Evolutionary conservation across 1,284 basidiomycete genomes (phyloP), one percentile per base, ranked within the genome.

Genomic region (Pseudozyma thailandica): DNA sequence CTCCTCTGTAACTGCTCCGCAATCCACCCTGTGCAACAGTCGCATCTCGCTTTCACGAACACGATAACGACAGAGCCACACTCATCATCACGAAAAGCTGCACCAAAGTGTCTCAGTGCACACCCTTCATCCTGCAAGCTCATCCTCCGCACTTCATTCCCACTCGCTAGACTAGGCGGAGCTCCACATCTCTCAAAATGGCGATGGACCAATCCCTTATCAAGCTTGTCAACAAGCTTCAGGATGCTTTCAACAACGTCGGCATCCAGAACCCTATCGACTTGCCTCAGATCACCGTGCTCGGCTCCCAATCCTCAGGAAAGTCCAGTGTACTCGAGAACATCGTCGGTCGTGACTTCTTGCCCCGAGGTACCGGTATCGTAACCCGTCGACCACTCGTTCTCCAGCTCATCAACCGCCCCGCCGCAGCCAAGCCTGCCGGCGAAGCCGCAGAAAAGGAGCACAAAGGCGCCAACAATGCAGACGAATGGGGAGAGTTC

Each of bases 331-430:
- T 87, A 15, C 83, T 87, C 50, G 86, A 87, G 72, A 87, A 86
- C 47, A 95, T 98, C 76, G 94, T 98, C 42, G 79, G 79, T 25
- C 73, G 75, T 70, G 95, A 98, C 85, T 98, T 98, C 83, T 89
- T 98, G 43, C 95, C 95, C 16, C 90, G 95, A 46, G 92, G 92
- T 23, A 88, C 89, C 80, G 94, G 94, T 56, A 98, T 98, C 74
- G 94, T 98, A 39, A 98, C 95, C 20, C 89, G 95, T 57, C 88
- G 95, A 71, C 95, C 95, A 3, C 90, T 98, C 58, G 90, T 98
- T 30, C 89, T 98, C 12, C 95, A 98, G 84, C 90, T 98, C 79
- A 92, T 98, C 70, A 93, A 98, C 85, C 92, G 79, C 9, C 76
- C 78, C 46, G 56, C 73, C 49, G 6, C 75, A 7, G 42, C 66